Evolutionary conservation across 148 eudicot genomes (phyloP).

Genomic region (Silene uniflora): DNA sequence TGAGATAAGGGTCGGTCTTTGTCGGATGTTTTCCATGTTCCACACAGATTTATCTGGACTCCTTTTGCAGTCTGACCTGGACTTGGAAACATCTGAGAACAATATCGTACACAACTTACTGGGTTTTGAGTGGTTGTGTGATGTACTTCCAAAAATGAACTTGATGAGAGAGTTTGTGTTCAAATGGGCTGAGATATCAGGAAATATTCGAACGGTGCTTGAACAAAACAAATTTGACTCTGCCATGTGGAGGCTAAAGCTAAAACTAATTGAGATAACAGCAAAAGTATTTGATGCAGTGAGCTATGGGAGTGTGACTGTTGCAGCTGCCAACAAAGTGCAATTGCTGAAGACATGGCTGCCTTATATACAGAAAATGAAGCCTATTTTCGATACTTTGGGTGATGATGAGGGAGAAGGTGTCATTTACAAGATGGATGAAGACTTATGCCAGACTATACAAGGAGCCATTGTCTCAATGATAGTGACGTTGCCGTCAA

Average conservation of each 20-base stretch:
- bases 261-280: conserved; percentile 59
- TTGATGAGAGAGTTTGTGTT: conserved; percentile 70
- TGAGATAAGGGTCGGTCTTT: conserved; percentile 53
- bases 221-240: conserved; percentile 43
- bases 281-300: conserved; percentile 74
- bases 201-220: conserved; percentile 27
- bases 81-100: conserved; percentile 33
- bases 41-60: conserved; percentile 42
- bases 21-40: conserved; percentile 42
- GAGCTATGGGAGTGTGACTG: conserved; percentile 74
- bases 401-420: conserved; percentile 30
- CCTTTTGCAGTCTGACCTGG: conserved; percentile 26
- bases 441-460: conserved; percentile 61
- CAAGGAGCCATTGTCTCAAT: conserved; percentile 76
- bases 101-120: conserved; percentile 37
- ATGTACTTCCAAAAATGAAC: conserved; percentile 61
- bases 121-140: conserved; percentile 75
- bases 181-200: conserved; percentile 59
- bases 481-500: conserved; percentile 70
- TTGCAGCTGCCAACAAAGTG: conserved; percentile 46
- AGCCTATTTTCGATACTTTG: conserved; percentile 56
- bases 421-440: conserved; percentile 59
- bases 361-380: conserved; percentile 69
- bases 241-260: conserved; percentile 56
- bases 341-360: conserved; percentile 64